These are phyloP conservation scores for Cyberlindnera veronae DNA, from an alignment of 805 yeast species.

Conservation along the genomic window DNA sequence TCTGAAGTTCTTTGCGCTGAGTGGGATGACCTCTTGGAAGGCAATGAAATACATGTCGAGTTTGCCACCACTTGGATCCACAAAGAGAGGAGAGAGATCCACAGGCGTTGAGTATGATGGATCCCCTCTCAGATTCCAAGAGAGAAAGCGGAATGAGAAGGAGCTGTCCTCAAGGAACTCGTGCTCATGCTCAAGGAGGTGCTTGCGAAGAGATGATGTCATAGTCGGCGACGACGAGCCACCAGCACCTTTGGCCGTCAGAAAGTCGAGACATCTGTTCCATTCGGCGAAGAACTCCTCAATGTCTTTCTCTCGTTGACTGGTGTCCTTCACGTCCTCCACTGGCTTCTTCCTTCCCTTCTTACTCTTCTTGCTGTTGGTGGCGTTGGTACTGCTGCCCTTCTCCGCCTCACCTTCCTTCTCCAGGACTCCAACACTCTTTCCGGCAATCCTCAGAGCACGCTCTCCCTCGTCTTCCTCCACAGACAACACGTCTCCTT, in stretches of 20 bases:
- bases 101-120: constrained; percentile 21
- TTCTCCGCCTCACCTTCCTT: not conserved
- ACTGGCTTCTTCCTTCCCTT: constrained; percentile 1
- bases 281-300: constrained; percentile 10
- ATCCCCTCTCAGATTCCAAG: constrained; percentile 40
- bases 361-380: not conserved
- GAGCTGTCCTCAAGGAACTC: constrained; percentile 20
- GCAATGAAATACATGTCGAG: constrained; percentile 40
- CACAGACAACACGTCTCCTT: constrained; percentile 9
- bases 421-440: constrained; percentile 4
- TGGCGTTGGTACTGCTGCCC: not conserved
- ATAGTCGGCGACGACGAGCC: constrained; percentile 3
- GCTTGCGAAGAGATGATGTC: constrained; percentile 14
- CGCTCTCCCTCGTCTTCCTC: constrained; percentile 1
- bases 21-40: constrained; percentile 49
- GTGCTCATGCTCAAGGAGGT: constrained; percentile 14
- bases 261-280: constrained; percentile 8
- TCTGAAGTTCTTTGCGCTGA: constrained; percentile 38
- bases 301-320: not conserved
- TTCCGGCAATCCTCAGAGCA: constrained; percentile 6
- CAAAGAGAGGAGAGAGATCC: constrained; percentile 18
- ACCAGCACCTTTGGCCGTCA: constrained; percentile 4
- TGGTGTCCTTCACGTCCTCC: not conserved
- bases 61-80: not conserved
- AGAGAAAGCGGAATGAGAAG: constrained; percentile 28